Evolutionary conservation across 2,329 filamentous ascomycete genomes (phyloP), one percentile per base, ranked within the genome.

Genomic region (Penicillium verrucosum): DNA sequence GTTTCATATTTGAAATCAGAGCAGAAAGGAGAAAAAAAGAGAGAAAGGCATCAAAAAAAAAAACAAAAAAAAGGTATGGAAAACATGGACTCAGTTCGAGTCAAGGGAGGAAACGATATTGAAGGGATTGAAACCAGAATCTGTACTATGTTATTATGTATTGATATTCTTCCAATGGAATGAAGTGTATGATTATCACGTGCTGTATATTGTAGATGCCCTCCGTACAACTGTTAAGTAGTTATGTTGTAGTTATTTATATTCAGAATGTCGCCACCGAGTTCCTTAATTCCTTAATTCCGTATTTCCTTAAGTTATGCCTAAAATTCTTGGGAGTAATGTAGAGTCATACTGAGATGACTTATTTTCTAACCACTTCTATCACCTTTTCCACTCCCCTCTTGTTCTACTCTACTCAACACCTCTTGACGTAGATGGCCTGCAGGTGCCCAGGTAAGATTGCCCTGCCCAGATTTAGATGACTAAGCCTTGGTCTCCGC

Each of bases 401-500:
- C 29, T 2, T 32, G 11, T 12, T 32, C 30, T 32, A 5, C 11
- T 32, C 30, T 32, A 25, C 18, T n/a, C 18, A 46, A 21, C 9
- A 23, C 30, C 18, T 18, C 16, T n/a, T n/a, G 30, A 36, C 30
- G 14, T 32, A 23, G 44, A 21, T 21, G 29, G 12, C 12, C 30
- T 16, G n/a, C 12, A 30, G 30, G 29, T 29, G 29, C 25, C 25
- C 25, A 27, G 25, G 25, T 18, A 21, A 25, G 23, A 44, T 30
- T 44, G 42, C 27, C n/a, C n/a, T 45, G 29, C 29, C 29, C 29
- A 45, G 43, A 37, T 32, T 51, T 27, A 43, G 51, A 37, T 66
- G 64, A 66, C 64, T 66, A 66, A 66, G 44, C 56, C 27, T 37
- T 51, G 40, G 54, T 47, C 62, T 63, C 59, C 59, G 46, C 57